These are phyloP conservation scores for Phytophthora pinifolia DNA, from an alignment of 352 stramenopile genomes.

Conservation along the genomic window DNA sequence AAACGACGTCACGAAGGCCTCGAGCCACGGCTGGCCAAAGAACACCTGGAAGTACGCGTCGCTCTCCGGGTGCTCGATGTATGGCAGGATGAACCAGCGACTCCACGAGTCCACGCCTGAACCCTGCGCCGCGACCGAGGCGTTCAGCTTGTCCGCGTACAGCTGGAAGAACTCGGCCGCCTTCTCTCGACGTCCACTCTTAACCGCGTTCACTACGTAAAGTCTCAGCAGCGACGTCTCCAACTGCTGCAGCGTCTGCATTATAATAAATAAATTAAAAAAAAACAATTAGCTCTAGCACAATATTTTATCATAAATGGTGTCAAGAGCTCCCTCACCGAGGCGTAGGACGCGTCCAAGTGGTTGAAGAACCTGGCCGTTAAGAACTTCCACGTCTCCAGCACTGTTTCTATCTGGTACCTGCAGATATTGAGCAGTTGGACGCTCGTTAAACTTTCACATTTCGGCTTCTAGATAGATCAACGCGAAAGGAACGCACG, in stretches of 20 bases:
- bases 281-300: conserved; percentile 2
- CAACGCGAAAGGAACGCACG: conserved; percentile 20
- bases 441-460: conserved; percentile 6
- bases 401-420: conserved; percentile 72
- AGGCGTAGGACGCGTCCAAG: conserved; percentile 68
- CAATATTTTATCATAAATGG: not conserved
- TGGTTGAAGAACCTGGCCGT: conserved; percentile 79
- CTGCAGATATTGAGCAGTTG: conserved; percentile 26
- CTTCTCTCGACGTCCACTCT: conserved; percentile 66
- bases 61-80: conserved; percentile 68
- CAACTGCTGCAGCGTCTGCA: conserved; percentile 64
- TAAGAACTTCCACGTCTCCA: conserved; percentile 84
- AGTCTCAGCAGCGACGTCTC: conserved; percentile 68
- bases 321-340: too few species aligned
- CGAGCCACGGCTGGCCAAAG: conserved; percentile 74
- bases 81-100: conserved; percentile 84
- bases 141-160: conserved; percentile 68
- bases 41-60: conserved; percentile 79
- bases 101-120: conserved; percentile 54
- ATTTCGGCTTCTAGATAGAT: conserved; percentile 10
- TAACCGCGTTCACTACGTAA: conserved; percentile 80
- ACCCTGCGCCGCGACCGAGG: conserved; percentile 27
- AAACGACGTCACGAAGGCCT: conserved; percentile 70
- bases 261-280: conserved; percentile 2
- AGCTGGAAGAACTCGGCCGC: conserved; percentile 74